These are phyloP conservation scores for Populus hybrid DNA, from an alignment of 441 rosid genomes.

Conservation along the genomic window DNA sequence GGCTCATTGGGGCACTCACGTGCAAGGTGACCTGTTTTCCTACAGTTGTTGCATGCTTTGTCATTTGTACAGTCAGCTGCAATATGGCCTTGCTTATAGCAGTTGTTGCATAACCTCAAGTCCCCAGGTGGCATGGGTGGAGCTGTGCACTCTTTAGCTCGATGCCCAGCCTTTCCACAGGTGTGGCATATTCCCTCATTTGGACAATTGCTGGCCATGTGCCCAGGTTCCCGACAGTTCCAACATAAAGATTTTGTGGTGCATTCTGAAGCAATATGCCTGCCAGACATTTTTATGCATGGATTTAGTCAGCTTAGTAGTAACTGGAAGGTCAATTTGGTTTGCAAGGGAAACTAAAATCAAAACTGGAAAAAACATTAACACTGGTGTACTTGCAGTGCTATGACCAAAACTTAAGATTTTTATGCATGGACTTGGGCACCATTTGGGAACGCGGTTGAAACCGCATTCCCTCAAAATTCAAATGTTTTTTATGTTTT, in stretches of 20 bases:
- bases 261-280: slow-evolving; percentile 86
- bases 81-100: slow-evolving; percentile 80
- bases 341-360: neutral
- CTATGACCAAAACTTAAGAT: neutral
- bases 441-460: neutral
- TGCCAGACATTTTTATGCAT: slow-evolving; percentile 16
- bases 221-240: slow-evolving; percentile 82
- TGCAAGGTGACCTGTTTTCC: slow-evolving; percentile 77
- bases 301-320: neutral
- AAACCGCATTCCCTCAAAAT: too few species aligned
- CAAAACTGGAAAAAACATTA: neutral
- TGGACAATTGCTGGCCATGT: slow-evolving; percentile 65
- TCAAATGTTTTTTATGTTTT: too few species aligned
- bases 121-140: slow-evolving; percentile 64
- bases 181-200: slow-evolving; percentile 87
- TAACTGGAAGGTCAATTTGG: neutral
- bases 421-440: neutral
- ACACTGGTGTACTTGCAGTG: neutral
- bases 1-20: slow-evolving; percentile 72
- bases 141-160: slow-evolving; percentile 68
- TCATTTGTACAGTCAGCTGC: slow-evolving; percentile 79
- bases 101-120: slow-evolving; percentile 76
- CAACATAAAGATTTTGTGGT: slow-evolving; percentile 69
- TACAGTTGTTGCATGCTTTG: slow-evolving; percentile 81
- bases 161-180: slow-evolving; percentile 82